Base-by-base conservation (phyloP, 164 flowering plant species). In the Taxillus chinensis region DNA sequence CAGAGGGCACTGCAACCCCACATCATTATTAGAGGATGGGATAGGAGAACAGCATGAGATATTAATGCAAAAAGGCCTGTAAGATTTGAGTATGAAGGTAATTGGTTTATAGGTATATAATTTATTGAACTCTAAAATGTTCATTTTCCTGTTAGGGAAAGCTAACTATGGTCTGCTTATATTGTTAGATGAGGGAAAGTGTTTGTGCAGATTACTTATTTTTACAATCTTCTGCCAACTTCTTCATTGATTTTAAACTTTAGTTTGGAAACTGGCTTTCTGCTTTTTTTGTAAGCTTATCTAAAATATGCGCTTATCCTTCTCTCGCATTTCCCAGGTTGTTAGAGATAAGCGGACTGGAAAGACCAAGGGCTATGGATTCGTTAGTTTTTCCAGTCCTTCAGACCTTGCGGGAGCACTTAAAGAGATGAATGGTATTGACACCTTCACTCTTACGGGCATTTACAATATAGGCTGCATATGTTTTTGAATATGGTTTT, bases 311-410 rank as follows among this genome's bases (percentile, higher is more conserved):
- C 17, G 5, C 65, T 2, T 6, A 48, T 62, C 3, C 27, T 0
- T 53, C 5, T 46, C n/a, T 43, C 6, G 40, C 39, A 3, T 16
- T n/a, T 9, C 38, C 3, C 59, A 85, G 95, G 95, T 87, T 62
- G 85, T 87, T 9, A 77, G 91, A 73, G 95, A 87, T 70, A 87
- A 87, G 70, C 65, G 89, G 67, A 85, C 95, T 16, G 89, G 95
- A 41, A 87, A 87, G 70, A 85, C 91, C 49, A 83, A 79, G 62
- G 95, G 95, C 49, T 87, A 70, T 72, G 91, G 95, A 57, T 87
- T 87, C 78, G 82, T 87, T 65, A 87, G 95, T 74, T 87, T 87
- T 77, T 63, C 87, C 45, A 81, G 76, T 55, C 83, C 83, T 57
- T 41, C 79, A 48, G 95, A 85, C 74, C 75, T 82, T 68, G 89